phyloP scores from a whole-genome alignment of 2,329 filamentous ascomycete species.

The Lasiodiplodia sp. region DNA sequence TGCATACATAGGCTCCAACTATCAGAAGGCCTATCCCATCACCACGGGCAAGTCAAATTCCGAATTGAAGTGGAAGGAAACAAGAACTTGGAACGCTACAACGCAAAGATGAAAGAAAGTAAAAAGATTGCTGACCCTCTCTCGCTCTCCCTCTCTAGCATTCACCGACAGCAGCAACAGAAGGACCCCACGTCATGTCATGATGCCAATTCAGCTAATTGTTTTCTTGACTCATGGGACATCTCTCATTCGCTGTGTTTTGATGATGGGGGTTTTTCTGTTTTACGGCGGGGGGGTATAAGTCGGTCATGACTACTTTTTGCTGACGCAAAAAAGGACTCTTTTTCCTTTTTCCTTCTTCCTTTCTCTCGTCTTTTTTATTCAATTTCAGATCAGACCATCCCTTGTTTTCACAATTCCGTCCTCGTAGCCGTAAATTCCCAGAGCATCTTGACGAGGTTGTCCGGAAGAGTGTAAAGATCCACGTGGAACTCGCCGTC shows the following conservation, averaged over 20 bases:
- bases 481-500: conserved; percentile 98
- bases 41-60: neutral
- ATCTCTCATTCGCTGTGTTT: neutral
- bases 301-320: neutral
- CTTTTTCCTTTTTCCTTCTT: neutral
- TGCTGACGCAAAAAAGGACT: neutral
- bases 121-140: neutral
- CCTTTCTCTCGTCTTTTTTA: neutral
- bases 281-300: neutral
- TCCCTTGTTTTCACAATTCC: conserved; percentile 7
- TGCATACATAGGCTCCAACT: too few relatives aligned
- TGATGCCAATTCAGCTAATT: neutral
- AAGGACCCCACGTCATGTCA: neutral
- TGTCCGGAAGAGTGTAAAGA: conserved; percentile 93
- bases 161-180: neutral
- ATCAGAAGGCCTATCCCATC: neutral
- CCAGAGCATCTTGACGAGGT: conserved; percentile 92
- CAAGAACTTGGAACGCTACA: neutral
- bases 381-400: neutral
- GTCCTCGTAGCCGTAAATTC: conserved; percentile 68
- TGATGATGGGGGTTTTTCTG: neutral
- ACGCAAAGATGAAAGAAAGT: neutral
- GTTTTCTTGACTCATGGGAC: neutral
- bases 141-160: neutral
- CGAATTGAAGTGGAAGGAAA: neutral